Conservation (phyloP, 2,329 filamentous ascomycete species). For the Talaromyces amestolkiae region DNA sequence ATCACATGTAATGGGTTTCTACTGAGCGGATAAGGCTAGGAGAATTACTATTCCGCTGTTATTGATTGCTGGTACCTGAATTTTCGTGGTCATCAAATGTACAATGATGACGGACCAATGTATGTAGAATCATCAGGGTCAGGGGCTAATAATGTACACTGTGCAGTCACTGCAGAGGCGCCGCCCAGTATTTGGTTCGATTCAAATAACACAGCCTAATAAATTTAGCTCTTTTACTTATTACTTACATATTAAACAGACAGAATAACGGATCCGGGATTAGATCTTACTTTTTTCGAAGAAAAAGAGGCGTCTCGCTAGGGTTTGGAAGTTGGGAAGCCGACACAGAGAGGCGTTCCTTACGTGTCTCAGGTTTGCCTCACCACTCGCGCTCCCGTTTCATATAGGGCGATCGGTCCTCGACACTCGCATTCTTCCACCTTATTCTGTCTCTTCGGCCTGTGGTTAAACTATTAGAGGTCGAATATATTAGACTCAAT, state of each 20-base stretch:
- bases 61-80: not conserved
- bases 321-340: conserved; percentile 1
- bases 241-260: not conserved
- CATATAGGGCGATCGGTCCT: not conserved
- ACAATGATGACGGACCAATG: not conserved
- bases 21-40: not conserved
- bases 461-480: not conserved
- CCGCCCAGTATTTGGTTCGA: not conserved
- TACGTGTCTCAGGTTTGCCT: conserved; percentile 12
- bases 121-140: not conserved
- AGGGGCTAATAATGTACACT: not conserved
- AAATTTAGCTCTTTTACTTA: not conserved
- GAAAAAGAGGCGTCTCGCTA: conserved; percentile 4
- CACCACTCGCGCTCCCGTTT: conserved; percentile 1
- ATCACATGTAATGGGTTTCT: not conserved
- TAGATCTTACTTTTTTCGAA: not conserved
- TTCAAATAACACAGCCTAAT: not conserved
- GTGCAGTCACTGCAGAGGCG: too few species aligned
- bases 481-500: not conserved
- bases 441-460: not conserved
- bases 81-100: not conserved
- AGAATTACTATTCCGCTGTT: not conserved
- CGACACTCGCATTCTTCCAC: not conserved
- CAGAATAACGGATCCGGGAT: not conserved
- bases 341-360: conserved; percentile 12